Percentiles rank a stretch among this genome's conserved stretches.
phyloP scores from a whole-genome alignment of 169 alveolate species.

The Eimeria necatrix region DNA sequence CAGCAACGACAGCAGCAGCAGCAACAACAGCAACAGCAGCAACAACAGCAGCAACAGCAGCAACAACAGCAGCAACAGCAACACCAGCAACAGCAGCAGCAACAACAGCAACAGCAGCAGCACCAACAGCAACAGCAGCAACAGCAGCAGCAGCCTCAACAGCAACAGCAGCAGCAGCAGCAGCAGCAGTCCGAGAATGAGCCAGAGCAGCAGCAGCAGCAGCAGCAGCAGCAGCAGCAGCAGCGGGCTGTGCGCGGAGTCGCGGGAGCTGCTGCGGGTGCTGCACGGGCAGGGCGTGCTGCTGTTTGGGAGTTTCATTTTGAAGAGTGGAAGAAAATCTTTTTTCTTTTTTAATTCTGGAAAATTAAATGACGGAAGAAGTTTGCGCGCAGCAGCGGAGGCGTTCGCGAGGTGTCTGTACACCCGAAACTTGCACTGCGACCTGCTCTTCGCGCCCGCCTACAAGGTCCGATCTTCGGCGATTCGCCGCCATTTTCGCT shows the following conservation, averaged over 20 bases:
- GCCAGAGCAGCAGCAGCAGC: not conserved
- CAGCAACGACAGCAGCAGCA: conserved; percentile 2
- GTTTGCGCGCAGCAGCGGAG: not conserved
- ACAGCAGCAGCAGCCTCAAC: not conserved
- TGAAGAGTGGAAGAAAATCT: not conserved
- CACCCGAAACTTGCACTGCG: not conserved
- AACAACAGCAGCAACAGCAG: not conserved
- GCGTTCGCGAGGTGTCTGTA: not conserved
- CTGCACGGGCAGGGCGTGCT: not conserved
- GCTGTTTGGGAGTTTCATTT: not conserved
- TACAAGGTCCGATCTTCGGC: not conserved
- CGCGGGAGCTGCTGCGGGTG: not conserved
- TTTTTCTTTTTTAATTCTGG: not conserved
- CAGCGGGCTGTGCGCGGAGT: not conserved
- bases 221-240: conserved; percentile 32
- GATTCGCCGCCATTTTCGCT: not conserved
- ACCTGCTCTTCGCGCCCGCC: not conserved
- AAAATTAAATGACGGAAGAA: not conserved
- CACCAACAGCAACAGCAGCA: conserved; percentile 1
- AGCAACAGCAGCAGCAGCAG: conserved; percentile 26
- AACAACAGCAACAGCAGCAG: not conserved
- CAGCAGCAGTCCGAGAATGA: too few species aligned
- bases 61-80: not conserved
- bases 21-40: not conserved
- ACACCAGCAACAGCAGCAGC: not conserved